Evolutionary conservation across 2,329 filamentous ascomycete genomes (phyloP).

Genomic region (Calonectria naviculata): DNA sequence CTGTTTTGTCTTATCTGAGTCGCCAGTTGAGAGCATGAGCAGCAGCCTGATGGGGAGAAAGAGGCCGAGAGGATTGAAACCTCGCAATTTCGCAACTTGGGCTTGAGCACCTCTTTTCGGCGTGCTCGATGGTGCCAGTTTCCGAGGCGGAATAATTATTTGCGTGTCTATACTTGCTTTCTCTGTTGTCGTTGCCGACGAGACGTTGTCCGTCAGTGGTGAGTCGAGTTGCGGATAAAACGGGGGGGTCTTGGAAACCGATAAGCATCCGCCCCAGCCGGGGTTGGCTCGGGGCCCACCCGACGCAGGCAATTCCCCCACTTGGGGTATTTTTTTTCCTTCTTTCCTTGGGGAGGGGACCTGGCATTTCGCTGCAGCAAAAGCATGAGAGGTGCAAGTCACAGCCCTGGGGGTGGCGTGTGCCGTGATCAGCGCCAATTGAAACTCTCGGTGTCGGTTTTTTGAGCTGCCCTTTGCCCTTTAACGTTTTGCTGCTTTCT

Average conservation of each 20-base stretch:
- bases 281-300: constrained; percentile 24
- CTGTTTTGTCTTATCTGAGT: constrained; percentile 13
- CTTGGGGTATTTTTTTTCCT: background rate
- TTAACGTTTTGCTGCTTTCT: constrained; percentile 2
- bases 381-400: background rate
- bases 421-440: background rate
- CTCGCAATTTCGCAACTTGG: constrained; percentile 13
- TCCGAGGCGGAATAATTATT: background rate
- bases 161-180: background rate
- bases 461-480: background rate
- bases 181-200: background rate
- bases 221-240: background rate
- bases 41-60: constrained; percentile 16
- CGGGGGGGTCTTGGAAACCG: constrained; percentile 17
- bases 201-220: background rate
- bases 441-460: background rate
- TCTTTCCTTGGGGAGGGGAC: background rate
- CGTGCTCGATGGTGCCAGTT: background rate
- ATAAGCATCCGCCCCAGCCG: constrained; percentile 33
- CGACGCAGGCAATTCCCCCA: constrained; percentile 25
- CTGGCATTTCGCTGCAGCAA: background rate
- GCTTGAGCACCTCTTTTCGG: background rate
- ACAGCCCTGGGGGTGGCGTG: background rate
- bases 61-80: constrained; percentile 14
- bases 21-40: constrained; percentile 1